phyloP scores from a whole-genome alignment of 495 filamentous ascomycete species.

The Penicillium egyptiacum region DNA sequence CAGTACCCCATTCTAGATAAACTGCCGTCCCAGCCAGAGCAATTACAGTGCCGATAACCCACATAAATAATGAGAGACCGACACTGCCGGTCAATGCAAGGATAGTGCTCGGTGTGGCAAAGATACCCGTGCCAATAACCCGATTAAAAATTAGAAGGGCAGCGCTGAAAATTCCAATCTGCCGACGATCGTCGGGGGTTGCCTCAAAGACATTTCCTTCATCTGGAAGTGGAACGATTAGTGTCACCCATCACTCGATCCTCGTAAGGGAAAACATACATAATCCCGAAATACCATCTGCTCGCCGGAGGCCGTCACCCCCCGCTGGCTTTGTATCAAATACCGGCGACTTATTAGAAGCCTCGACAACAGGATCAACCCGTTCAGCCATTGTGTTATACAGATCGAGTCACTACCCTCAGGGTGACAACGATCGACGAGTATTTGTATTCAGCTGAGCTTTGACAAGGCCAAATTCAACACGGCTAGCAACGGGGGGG shows the following conservation, averaged over 20 bases:
- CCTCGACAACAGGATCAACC: slow-evolving; percentile 11
- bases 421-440: neutral
- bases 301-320: slow-evolving; percentile 28
- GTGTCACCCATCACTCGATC: neutral
- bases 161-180: slow-evolving; percentile 59
- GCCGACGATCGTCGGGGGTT: slow-evolving; percentile 61
- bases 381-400: slow-evolving; percentile 10
- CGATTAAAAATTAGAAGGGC: slow-evolving; percentile 64
- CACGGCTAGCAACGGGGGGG: slow-evolving; percentile 25
- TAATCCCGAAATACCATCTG: slow-evolving; percentile 39
- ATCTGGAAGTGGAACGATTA: slow-evolving; percentile 24
- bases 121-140: slow-evolving; percentile 68
- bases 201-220: slow-evolving; percentile 60
- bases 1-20: slow-evolving; percentile 57
- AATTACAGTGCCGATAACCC: slow-evolving; percentile 52
- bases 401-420: neutral
- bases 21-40: slow-evolving; percentile 52
- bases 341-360: slow-evolving; percentile 19
- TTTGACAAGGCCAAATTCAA: neutral
- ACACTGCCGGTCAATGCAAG: slow-evolving; percentile 53
- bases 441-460: slow-evolving; percentile 4
- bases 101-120: slow-evolving; percentile 60
- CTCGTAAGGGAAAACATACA: slow-evolving; percentile 26
- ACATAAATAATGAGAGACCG: slow-evolving; percentile 53
- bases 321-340: slow-evolving; percentile 25